Evolutionary conservation across 2,329 filamentous ascomycete species (phyloP), one percentile per base, ranked within the genome.

Genomic region (Fusarium praegraminearum): DNA sequence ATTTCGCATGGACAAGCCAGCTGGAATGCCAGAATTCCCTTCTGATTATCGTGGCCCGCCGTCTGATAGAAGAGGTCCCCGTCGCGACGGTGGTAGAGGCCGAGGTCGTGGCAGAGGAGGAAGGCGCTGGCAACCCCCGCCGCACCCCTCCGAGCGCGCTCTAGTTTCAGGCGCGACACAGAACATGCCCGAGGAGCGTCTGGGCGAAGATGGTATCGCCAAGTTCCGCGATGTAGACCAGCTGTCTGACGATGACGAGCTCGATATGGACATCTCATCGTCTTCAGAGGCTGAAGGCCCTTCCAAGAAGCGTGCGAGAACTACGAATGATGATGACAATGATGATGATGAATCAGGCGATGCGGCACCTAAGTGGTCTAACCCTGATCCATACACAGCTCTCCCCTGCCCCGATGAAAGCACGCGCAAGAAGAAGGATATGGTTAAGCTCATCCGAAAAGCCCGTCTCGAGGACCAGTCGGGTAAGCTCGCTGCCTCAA

Each of bases 331-430:
- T 4, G 67, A 74, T 18, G 77, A 35, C 0, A 8, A 74, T 12
- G 71, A 71, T 3, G 66, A 77, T 7, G 67, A 74, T 18, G 77
- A 77, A 11, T 76, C 81, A n/a, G 75, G 79, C 24, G 82, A 83
- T 57, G 80, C 83, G 16, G 80, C 78, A 7, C 93, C 94, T 5
- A 94, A 92, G 78, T 98, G 95, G 95, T 97, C 94, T 7, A 98
- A 98, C 73, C 94, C 95, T 5, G 95, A 98, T 77, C 94, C 94
- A 0, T 98, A 98, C 79, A 97, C 93, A 8, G 92, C 89, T 3
- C 83, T 97, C 12, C 95, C 95, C 11, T 94, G 93, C 9, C 88
- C 90, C 0, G 91, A 94, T 69, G 91, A 94, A 57, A 84, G 83
- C 7, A 85, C 87, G 40, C 86, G 87, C 22, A 97, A 96, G 80